Evolutionary conservation across 257 asterid genomes (phyloP), one percentile per base, ranked within the genome.

Genomic region (Lycium barbarum): DNA sequence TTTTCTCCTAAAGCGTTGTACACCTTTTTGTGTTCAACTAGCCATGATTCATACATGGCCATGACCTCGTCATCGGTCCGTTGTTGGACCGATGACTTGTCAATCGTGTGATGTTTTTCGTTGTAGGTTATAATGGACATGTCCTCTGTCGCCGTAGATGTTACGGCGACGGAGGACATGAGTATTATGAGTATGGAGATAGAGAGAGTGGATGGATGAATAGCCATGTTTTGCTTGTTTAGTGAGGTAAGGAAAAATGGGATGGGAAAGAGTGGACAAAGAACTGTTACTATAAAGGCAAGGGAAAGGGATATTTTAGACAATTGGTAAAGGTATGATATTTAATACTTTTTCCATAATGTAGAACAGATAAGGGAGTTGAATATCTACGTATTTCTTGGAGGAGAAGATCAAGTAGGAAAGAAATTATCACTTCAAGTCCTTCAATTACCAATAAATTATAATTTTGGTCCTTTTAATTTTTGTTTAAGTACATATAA

Each of bases 1-100:
- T 87, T 92, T 89, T 95, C 97, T 5, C 94, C 98, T 43, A 93
- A 36, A 4, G 90, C 94, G 89, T 92, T 92, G 88, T 93, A 93
- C 2, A 93, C 83, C 68, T 88, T 93, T 0, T 90, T 92, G 86
- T 95, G 97, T 83, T 92, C 47, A 67, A 86, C 90, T 81, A 92
- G 76, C 98, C 98, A 95, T 57, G 92, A 88, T 89, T 93, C 97
- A 94, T 91, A 88, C 90, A 93, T 9, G 59, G 90, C 72, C 85
- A 33, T 78, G 63, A 93, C 89, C 78, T 93, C 93, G 4, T 85
- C 93, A 49, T 93, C 88, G 63, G 94, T 78, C 72, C 92, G 90
- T 0, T 17, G 40, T 6, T 7, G 22, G 53, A 68, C 51, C 22
- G 53, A 14, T 38, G 78, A 68, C 12, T 78, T 38, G 68, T 80